phyloP scores from a whole-genome alignment of 2,329 filamentous ascomycete species.

The Aspergillus carbonarius region DNA sequence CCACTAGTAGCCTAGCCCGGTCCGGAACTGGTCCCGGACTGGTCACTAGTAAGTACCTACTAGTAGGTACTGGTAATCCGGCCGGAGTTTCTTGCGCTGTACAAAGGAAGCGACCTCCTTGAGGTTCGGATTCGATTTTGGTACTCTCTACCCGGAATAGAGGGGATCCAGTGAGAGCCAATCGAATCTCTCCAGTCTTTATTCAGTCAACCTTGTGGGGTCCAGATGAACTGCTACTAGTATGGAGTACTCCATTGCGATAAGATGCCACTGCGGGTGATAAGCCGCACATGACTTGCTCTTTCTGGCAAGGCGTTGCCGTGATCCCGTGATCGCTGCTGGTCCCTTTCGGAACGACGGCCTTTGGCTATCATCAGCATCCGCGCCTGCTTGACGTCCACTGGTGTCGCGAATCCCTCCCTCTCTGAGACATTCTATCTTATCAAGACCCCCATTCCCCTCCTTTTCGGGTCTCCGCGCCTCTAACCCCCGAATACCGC shows the following conservation, averaged over 20 bases:
- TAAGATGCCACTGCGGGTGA: not conserved
- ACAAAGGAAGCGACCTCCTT: not conserved
- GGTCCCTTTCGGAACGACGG: not conserved
- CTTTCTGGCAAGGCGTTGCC: not conserved
- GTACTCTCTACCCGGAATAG: not conserved
- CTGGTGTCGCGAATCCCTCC: not conserved
- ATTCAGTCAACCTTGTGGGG: no score
- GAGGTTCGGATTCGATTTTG: not conserved
- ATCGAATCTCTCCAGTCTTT: no score
- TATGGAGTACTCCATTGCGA: not conserved
- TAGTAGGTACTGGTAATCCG: not conserved
- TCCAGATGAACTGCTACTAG: no score
- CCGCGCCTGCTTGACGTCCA: not conserved
- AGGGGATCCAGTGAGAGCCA: no score
- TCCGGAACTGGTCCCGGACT: not conserved
- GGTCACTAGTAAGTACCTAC: not conserved
- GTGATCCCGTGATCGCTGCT: not conserved
- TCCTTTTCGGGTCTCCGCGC: not conserved
- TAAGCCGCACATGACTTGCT: not conserved
- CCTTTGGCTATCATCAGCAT: not conserved
- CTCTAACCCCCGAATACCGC: not conserved
- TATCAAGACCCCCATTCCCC: not conserved
- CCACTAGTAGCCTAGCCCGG: not conserved
- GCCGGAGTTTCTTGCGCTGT: not conserved
- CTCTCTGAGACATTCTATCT: slow-evolving; percentile 1